Base-by-base conservation (phyloP, 1,139 yeast species). In the Saccharomyces hybrid region DNA sequence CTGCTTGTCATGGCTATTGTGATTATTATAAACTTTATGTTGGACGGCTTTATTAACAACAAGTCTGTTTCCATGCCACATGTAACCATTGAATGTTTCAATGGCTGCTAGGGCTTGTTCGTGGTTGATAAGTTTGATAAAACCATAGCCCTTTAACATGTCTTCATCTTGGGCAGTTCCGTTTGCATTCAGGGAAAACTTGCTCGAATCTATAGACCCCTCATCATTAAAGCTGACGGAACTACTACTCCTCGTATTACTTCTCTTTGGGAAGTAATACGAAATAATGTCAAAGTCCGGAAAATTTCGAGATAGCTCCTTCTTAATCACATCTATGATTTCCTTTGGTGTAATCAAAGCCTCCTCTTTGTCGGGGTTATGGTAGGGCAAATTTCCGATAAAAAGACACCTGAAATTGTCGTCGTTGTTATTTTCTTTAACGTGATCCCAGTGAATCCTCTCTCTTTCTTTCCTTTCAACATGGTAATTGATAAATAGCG, bases 381-480 rank as follows among this genome's bases (percentile, higher is more conserved):
- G 30, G 11, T 57, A 55, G 11, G 71, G 70, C 49, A 67, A 49
- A 54, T 67, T 67, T 2, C 71, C 71, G 47, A 69, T 63, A 47
- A 67, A 69, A 1, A 69, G 60, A 26, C 70, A 69, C 51, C 59
- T 67, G 50, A 66, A 68, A 26, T 60, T 59, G 14, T 59, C 62
- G 48, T 63, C 68, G 32, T 60, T 61, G 30, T 59, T 59, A 46
- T 58, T 64, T 49, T 64, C 68, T 50, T 63, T 66, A 8, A 62
- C 51, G 46, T 66, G 68, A 26, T 60, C 62, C 58, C 64, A 60
- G 49, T 65, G 67, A 5, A 64, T 55, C 27, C 69, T 57, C 73
- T 80, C 56, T 58, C 83, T 69, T 57, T 78, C 82, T 58, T 74
- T 75, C 59, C 80, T 77, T 31, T 81, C 79, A 42, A 79, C 75